Conservation (phyloP, 2,329 filamentous ascomycete genomes). For the Ascocoryne sarcoides region DNA sequence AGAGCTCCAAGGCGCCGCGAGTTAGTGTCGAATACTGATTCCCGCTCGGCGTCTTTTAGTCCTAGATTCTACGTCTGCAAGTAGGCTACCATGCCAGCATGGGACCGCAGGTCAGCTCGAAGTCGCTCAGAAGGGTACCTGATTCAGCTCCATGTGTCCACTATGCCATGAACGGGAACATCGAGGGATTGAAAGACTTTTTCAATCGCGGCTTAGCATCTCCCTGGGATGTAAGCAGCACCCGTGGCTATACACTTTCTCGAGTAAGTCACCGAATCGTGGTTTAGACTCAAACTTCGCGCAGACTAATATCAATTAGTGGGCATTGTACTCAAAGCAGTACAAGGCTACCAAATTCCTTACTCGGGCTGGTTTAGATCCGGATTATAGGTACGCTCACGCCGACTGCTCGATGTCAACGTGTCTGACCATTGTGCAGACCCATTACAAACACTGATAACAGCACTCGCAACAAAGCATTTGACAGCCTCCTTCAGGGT, state of each 20-base stretch:
- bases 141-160: slow-evolving; percentile 5
- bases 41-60: slow-evolving; percentile 3
- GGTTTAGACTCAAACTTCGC: neutral
- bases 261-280: slow-evolving; percentile 1
- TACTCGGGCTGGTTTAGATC: slow-evolving; percentile 3
- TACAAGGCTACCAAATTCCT: slow-evolving; percentile 5
- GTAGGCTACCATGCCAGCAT: slow-evolving; percentile 2
- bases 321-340: slow-evolving; percentile 7
- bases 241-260: slow-evolving; percentile 7
- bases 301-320: slow-evolving; percentile 1
- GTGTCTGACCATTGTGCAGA: neutral
- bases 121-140: slow-evolving; percentile 3
- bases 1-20: neutral
- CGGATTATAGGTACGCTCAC: slow-evolving; percentile 4
- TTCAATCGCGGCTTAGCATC: slow-evolving; percentile 4
- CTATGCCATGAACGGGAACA: slow-evolving; percentile 7
- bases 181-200: slow-evolving; percentile 8
- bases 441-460: slow-evolving; percentile 4
- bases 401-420: neutral
- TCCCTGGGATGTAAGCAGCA: slow-evolving; percentile 5
- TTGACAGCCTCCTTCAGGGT: slow-evolving; percentile 5
- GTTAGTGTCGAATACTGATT: slow-evolving; percentile 8
- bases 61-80: slow-evolving; percentile 7
- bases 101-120: slow-evolving; percentile 5
- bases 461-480: slow-evolving; percentile 7